phyloP scores from a whole-genome alignment of 176 grass and related monocot genomes.

The Urochloa ruziziensis region DNA sequence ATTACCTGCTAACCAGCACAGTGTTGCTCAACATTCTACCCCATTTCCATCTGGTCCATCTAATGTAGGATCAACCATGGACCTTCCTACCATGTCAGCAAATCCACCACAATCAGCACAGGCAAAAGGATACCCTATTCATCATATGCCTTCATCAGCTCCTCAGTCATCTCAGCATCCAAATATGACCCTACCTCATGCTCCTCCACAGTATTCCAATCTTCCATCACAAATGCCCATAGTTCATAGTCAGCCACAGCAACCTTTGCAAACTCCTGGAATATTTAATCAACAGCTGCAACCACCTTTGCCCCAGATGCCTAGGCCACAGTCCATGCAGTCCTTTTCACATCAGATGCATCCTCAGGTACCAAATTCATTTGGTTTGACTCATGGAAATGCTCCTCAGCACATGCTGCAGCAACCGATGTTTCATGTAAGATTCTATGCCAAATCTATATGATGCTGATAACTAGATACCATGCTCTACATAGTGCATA shows the following conservation, averaged over 20 bases:
- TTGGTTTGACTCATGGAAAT: slow-evolving; percentile 49
- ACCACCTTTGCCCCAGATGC: slow-evolving; percentile 71
- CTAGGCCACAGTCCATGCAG: slow-evolving; percentile 68
- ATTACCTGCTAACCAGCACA: slow-evolving; percentile 43
- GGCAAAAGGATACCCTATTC: slow-evolving; percentile 45
- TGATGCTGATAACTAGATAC: neutral
- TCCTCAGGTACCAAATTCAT: slow-evolving; percentile 49
- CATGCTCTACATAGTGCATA: slow-evolving; percentile 27
- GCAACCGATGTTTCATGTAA: slow-evolving; percentile 73
- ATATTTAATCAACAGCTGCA: slow-evolving; percentile 76
- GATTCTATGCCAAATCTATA: slow-evolving; percentile 32
- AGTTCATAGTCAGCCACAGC: slow-evolving; percentile 47
- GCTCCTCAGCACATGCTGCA: slow-evolving; percentile 70
- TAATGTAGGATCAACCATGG: slow-evolving; percentile 34
- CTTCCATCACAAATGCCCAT: slow-evolving; percentile 58
- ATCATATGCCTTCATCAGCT: slow-evolving; percentile 47
- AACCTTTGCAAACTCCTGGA: slow-evolving; percentile 69
- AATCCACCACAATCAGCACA: slow-evolving; percentile 50
- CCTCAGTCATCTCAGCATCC: slow-evolving; percentile 60
- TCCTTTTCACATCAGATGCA: slow-evolving; percentile 60
- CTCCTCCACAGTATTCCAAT: slow-evolving; percentile 53
- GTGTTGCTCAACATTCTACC: slow-evolving; percentile 42
- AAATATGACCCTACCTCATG: slow-evolving; percentile 51
- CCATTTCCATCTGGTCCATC: slow-evolving; percentile 43
- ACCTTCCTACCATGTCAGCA: slow-evolving; percentile 46